Evolutionary conservation across 495 filamentous ascomycete species (phyloP), one percentile per base, ranked within the genome.

Genomic region (Podospora appendiculata): DNA sequence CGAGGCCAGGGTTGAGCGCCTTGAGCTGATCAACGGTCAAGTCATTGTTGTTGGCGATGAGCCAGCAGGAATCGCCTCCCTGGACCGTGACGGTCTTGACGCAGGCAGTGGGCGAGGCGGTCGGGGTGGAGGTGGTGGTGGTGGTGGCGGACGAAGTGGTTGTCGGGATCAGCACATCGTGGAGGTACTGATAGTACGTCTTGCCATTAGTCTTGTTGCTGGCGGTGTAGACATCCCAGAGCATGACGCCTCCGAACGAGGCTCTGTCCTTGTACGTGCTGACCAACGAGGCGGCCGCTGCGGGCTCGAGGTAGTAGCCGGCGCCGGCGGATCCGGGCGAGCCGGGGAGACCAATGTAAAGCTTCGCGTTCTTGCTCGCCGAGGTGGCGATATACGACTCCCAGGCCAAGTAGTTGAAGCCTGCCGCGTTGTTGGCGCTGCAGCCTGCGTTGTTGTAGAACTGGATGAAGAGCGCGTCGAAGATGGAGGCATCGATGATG

Each of bases 361-460:
- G 71, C 66, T 84, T 83, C 44, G 80, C 79, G 6, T 79, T 58
- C 46, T 68, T 68, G 67, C 85, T 87, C 52, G 71, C 55, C 4
- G 76, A 79, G 17, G 56, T 62, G 1, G 70, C 62, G 32, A 85
- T 73, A 67, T 79, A 81, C 11, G 59, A 58, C 47, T 80, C 82
- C 85, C 85, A 87, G 19, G 63, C 69, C 33, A 77, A 63, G 59
- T 84, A 86, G 68, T 87, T 86, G 68, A 81, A 86, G 51, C 69
- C 68, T 9, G 60, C 57, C 2, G 60, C 53, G 13, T 59, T 52
- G 12, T 65, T 59, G n/a, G 70, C 75, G 10, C 79, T 65, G 52
- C 83, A 83, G 54, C 70, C 73, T 8, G 62, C 73, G 72, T 87
- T 85, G 77, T 88, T 84, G 72, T 87, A 87, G 70, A 86, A 87